These are phyloP conservation scores for Daldinia eschscholtzii DNA, from an alignment of 2,329 filamentous ascomycete genomes.

Conservation along the genomic window DNA sequence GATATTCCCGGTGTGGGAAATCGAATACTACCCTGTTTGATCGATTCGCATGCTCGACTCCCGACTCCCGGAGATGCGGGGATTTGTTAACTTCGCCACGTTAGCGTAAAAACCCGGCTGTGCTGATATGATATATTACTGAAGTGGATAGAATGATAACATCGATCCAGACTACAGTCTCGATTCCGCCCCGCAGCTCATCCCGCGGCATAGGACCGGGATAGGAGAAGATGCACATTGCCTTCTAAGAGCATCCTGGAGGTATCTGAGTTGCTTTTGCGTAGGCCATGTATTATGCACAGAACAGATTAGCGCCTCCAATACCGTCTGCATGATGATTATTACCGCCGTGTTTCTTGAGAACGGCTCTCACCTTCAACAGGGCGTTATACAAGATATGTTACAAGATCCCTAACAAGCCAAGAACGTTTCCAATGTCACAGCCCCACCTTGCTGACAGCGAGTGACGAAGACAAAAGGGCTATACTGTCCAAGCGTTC, in stretches of 20 bases:
- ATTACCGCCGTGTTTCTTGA: not conserved
- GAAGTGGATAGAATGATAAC: not conserved
- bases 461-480: not conserved
- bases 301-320: not conserved
- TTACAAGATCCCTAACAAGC: not conserved
- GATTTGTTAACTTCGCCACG: not conserved
- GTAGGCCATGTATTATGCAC: not conserved
- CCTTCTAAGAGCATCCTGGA: not conserved
- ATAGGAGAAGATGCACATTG: not conserved
- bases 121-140: not conserved
- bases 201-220: not conserved
- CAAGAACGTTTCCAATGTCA: not conserved
- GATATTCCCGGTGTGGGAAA: not conserved
- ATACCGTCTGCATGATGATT: not conserved
- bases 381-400: no score
- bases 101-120: not conserved
- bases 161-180: not conserved
- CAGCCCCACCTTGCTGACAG: not conserved
- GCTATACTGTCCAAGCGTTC: not conserved
- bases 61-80: slow-evolving; percentile 1
- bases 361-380: not conserved
- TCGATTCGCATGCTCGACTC: not conserved
- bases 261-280: no score
- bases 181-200: not conserved
- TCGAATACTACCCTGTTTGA: not conserved